phyloP scores from a whole-genome alignment of 2,329 filamentous ascomycete species.

The Pestalotiopsis sp. region DNA sequence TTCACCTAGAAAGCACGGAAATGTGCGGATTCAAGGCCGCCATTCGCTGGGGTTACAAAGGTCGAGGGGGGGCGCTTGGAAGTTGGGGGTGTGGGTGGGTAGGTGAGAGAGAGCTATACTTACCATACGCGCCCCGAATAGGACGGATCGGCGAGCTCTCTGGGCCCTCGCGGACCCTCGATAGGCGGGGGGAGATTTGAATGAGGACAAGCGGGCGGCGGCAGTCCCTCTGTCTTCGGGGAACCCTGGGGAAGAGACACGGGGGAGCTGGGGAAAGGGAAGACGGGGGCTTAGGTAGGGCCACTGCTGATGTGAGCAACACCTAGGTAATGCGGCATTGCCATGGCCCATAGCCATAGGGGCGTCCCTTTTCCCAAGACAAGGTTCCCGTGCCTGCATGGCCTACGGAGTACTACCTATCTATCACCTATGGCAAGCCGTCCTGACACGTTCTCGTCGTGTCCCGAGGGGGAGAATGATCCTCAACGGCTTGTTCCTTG shows the following conservation, averaged over 20 bases:
- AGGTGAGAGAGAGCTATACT: background rate
- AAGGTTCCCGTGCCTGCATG: background rate
- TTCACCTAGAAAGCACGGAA: background rate
- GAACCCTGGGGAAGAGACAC: background rate
- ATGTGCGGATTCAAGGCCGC: background rate
- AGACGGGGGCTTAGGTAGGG: background rate
- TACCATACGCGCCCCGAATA: background rate
- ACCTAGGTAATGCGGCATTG: background rate
- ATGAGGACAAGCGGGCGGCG: background rate
- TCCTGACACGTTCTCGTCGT: background rate
- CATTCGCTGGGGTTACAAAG: background rate
- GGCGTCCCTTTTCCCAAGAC: background rate
- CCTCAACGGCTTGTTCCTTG: background rate
- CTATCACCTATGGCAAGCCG: background rate
- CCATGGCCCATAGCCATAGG: background rate
- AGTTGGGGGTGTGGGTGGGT: background rate
- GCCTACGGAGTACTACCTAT: background rate
- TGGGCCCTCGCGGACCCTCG: background rate
- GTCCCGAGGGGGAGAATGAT: background rate
- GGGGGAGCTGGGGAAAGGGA: background rate
- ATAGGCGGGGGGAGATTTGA: background rate
- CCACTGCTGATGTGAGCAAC: background rate
- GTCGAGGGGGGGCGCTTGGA: background rate
- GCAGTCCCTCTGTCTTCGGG: background rate
- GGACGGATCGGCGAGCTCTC: background rate